Evolutionary conservation across 257 asterid genomes (phyloP), one percentile per base, ranked within the genome.

Genomic region (Solanum rostratum): DNA sequence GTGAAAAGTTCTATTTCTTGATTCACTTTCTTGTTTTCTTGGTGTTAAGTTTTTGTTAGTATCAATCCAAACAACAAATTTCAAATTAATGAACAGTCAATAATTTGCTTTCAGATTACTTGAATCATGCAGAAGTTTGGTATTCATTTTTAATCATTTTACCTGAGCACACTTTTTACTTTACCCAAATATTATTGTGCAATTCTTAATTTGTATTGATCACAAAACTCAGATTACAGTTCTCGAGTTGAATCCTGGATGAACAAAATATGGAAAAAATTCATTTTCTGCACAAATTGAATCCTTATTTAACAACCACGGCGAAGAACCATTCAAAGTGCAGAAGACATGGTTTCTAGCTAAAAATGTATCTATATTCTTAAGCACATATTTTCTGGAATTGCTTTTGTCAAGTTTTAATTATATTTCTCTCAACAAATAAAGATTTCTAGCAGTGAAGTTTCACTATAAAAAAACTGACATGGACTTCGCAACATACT

Each of bases 401-500:
- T 59, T 59, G 30, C 66, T 59, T 59, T n/a, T 3, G 16, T 59
- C 66, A 59, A 59, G 15, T 59, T 59, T 59, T 43, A 45, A 45
- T 73, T 46, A 73, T 43, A 73, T 73, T 45, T 73, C 41, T 45
- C 41, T 24, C 30, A 43, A 73, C 57, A 45, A 1, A 1, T 45
- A 13, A 45, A 41, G 18, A n/a, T 24, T 73, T 22, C 14, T 73
- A 73, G 80, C 57, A 45, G 1, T 13, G 57, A 73, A 3, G 33
- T 73, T 43, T 73, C 80, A 71, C 1, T 73, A 73, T 22, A 45
- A 49, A 71, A 46, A 73, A n/a, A 14, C 30, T 14, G 11, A 59
- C 63, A 50, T 78, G 82, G 46, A 78, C 46, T 20, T 82, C 24
- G 46, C 13, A 81, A 88, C 97, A 88, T 92, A 95, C 99, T 96